Base-by-base conservation (phyloP, 2,329 filamentous ascomycete species). In the Byssothecium circinans region DNA sequence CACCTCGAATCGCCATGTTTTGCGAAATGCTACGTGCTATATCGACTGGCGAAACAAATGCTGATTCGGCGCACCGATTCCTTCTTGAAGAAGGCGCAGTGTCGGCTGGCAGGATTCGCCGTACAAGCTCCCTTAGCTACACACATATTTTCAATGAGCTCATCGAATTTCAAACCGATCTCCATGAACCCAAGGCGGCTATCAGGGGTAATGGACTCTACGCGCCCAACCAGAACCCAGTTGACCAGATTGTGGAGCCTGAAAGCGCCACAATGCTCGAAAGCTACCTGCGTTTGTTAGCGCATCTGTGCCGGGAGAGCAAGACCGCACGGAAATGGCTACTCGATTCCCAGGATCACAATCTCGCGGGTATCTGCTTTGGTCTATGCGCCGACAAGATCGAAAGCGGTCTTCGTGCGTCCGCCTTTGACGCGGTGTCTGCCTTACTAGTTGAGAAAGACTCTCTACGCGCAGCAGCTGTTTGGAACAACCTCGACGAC, bases 251-350 rank as follows among this genome's bases (percentile, higher is more conserved):
- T 50, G 91, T 95, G 22, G 92, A 96, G 65, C 89, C 91, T 3
- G 95, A 99, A 69, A 95, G 89, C 33, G 86, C 87, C n/a, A 88
- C 96, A 73, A 96, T 99, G 89, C 79, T 99, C 22, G 91, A 96
- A 65, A 92, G 90, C 59, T 97, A 97, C 67, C 78, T 99, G 43
- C 85, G 92, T 23, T 80, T 99, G 4, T 88, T 96, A 60, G 84
- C 89, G 3, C 90, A 95, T 68, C 77, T 99, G 8, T 86, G 87
- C 52, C 79, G 81, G 18, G 84, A 92, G 64, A 96, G 89, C 62
- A 77, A 81, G 49, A 75, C 78, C 17, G 87, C 90, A 1, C 82
- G 92, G 41, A 74, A 81, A 27, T 96, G 87, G 77, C 78, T 97
- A 49, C 75, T 95, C 18, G 80, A 83, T 34, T 75, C 83, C 48